Percentiles rank a stretch among this genome's conserved stretches.
phyloP scores from a whole-genome alignment of 768 basidiomycete species.

The Rhizopogon sp. region DNA sequence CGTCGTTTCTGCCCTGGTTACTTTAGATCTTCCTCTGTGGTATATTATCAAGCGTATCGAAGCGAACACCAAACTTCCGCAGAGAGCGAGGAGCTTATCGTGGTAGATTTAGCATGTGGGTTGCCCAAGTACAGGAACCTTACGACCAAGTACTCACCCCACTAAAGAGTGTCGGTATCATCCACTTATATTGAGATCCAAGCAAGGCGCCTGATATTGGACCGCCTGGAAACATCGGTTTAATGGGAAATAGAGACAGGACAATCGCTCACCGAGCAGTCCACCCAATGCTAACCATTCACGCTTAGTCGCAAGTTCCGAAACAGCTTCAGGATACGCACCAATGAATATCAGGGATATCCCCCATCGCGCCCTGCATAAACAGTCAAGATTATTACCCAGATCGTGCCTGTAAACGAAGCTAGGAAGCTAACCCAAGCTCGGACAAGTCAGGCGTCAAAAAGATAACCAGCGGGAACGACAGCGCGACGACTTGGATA shows the following conservation, averaged over 20 bases:
- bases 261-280: constrained; percentile 11
- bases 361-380: constrained; percentile 33
- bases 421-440: constrained; percentile 36
- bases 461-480: constrained; percentile 40
- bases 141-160: constrained; percentile 26
- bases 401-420: neutral
- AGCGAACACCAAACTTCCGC: neutral
- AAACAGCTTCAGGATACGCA: constrained; percentile 8
- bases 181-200: constrained; percentile 48
- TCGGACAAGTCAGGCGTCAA: constrained; percentile 43
- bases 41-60: neutral
- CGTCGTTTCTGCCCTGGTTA: neutral
- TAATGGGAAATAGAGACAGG: constrained; percentile 2
- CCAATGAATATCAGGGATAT: constrained; percentile 44
- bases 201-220: constrained; percentile 57
- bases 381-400: neutral
- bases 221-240: constrained; percentile 38
- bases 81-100: neutral
- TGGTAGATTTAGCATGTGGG: neutral
- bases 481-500: constrained; percentile 30
- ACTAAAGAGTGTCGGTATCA: constrained; percentile 50
- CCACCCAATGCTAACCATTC: constrained; percentile 16
- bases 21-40: neutral
- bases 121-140: neutral
- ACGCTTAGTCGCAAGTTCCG: neutral